Base-by-base conservation (phyloP, 331 rosid genomes). In the Dryas integrifolia region DNA sequence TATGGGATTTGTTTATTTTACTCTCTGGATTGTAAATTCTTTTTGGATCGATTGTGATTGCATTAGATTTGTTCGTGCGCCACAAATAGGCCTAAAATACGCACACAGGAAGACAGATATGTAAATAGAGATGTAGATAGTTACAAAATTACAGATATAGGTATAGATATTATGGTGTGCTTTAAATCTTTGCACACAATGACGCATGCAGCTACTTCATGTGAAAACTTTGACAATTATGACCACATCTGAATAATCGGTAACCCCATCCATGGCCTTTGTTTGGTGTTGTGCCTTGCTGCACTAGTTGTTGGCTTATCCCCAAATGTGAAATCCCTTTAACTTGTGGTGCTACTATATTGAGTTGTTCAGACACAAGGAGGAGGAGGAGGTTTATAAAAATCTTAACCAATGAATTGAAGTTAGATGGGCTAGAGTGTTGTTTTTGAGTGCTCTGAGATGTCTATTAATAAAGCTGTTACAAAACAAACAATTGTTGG, bases 391-490 rank as follows among this genome's bases (percentile, higher is more conserved):
- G 9, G 45, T 13, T 48, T 7, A 14, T 21, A 21, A 65, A 18
- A 51, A 48, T 46, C 0, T 59, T 4, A 44, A 59, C 21, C 65
- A 35, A 59, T 58, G 3, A 39, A 68, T 3, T n/a, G 9, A 35
- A 21, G 30, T 59, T 59, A 44, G 16, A 35, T 10, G 9, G 4
- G 5, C 46, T 68, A 50, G 58, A 0, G 4, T 67, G 14, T 26
- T 49, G 18, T 48, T 67, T 67, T 38, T 6, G 13, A 51, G 49
- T 51, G 47, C 7, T 12, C 7, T 14, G 58, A 30, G 21, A 67
- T 67, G 72, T 45, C 9, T 45, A 11, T 21, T 39, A 45, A 65
- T 21, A 13, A 38, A 67, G 48, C 72, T 48, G 12, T 67, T 67
- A 11, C 45, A 26, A 6, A 7, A 48, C 9, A 26, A 67, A 4